Base-by-base conservation (phyloP, 164 flowering plant genomes). In the Umbellularia californica region DNA sequence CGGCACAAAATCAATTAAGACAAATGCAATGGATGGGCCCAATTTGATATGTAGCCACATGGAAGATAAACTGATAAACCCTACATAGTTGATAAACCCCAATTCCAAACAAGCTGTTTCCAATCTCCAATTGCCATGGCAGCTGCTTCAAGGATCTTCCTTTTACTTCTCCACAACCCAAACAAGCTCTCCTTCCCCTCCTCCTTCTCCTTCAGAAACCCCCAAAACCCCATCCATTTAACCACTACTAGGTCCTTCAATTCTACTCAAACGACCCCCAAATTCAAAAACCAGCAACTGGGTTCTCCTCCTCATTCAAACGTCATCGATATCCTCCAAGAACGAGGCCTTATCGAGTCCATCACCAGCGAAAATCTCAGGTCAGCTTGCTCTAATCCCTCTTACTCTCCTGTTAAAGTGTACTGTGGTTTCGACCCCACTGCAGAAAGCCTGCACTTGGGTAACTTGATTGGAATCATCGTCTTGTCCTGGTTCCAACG, bases 381-480 rank as follows among this genome's bases (percentile, higher is more conserved):
- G 75, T 77, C 82, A 25, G 85, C 82, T 35, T 79, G 75, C 69
- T 74, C 87, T 4, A 76, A 65, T 24, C 69, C 74, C 5, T 74
- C 74, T 20, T 14, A 7, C 58, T 70, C 71, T 19, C 85, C 85
- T 9, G 70, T 90, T 50, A 87, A 69, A 67, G 93, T 85, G 62
- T 93, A 93, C 77, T 91, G 97, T 73, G 97, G 97, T 20, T 93
- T 93, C 76, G 97, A 93, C 77, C 95, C 97, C 0, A 91, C 95
- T 1, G 97, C 95, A 11, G 88, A 91, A 78, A 87, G 89, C 77
- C 78, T 91, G 51, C 97, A 93, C 74, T 75, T 93, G 69, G 97
- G 97, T 10, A 93, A 93, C 71, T 87, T 93, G 65, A 80, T 91
- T 19, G 97, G 94, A 2, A 76, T 93, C 72, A 88, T 93, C 69